Evolutionary conservation across 2,329 filamentous ascomycete genomes (phyloP).

Genomic region (Apiospora rasikravindrae): DNA sequence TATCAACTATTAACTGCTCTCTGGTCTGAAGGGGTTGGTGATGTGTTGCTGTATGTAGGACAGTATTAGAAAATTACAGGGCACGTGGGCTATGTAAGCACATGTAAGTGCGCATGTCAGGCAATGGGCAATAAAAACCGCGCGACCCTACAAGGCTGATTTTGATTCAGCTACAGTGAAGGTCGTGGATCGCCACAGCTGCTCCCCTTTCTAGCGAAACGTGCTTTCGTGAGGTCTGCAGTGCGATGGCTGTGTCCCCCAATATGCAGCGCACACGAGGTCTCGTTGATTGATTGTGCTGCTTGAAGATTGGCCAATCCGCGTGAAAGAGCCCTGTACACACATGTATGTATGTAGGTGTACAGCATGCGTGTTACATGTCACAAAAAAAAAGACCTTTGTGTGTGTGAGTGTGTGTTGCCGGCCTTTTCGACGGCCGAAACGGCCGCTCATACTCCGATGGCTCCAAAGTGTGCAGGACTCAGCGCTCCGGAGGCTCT

Average conservation of each 20-base stretch:
- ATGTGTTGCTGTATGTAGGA: background rate
- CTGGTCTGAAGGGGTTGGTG: background rate
- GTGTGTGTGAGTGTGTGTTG: background rate
- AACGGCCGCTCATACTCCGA: constrained; percentile 14
- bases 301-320: background rate
- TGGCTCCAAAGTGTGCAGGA: constrained; percentile 11
- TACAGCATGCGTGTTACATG: background rate
- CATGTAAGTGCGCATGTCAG: background rate
- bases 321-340: background rate
- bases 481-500: background rate
- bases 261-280: constrained; percentile 7
- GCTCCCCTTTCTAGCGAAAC: background rate
- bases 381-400: background rate
- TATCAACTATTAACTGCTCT: background rate
- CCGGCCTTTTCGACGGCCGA: constrained; percentile 2
- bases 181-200: background rate
- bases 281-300: background rate
- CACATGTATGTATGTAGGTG: background rate
- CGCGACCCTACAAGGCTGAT: constrained; percentile 10
- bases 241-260: constrained; percentile 1
- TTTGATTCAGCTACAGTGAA: constrained; percentile 2
- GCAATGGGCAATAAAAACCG: background rate
- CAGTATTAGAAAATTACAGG: background rate
- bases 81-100: background rate
- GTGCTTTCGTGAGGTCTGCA: background rate